Base-by-base conservation (phyloP, 2,329 filamentous ascomycete genomes). In the Xylaria multiplex region DNA sequence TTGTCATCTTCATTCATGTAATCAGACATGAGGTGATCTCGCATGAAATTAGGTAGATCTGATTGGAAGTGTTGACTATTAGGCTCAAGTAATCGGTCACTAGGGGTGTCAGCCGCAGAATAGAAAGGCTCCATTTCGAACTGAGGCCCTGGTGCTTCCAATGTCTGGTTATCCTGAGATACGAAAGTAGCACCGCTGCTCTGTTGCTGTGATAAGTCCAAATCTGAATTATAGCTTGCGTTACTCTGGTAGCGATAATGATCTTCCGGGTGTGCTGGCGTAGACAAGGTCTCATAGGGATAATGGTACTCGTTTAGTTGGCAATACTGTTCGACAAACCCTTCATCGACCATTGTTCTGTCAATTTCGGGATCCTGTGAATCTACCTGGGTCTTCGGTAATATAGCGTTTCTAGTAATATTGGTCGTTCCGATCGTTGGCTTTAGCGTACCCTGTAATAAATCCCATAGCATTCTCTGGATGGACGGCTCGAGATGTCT, bases 391-490 rank as follows among this genome's bases (percentile, higher is more conserved):
- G 46, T 24, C 2, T 32, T 32, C 22, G 14, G 42, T 6, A 37
- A 49, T 35, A 46, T 22, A 24, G 27, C 6, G 6, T 52, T 35
- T 6, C 8, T 58, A 49, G n/a, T 3, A 13, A 9, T 37, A 6
- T 27, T 56, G 6, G 7, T 22, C n/a, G 60, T 70, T 30, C 69
- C 66, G 2, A 65, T 69, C 27, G 62, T 71, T 22, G 72, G 70
- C 24, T 70, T 62, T 19, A 76, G 40, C 8, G 49, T 68, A 56
- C 59, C 45, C 55, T 68, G 72, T 54, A 74, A 46, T 19, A 75
- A 54, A 49, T 65, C 63, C 74, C 74, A 76, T 40, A 76, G 67
- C 43, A 50, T 71, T 22, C 57, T 37, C 14, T 72, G 62, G 11
- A 72, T 60, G 19, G 64, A 66, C 16, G 40, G 59, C 46, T 65